Base-by-base conservation (phyloP, 2,329 filamentous ascomycete genomes). In the Phyllosticta citribraziliensis region DNA sequence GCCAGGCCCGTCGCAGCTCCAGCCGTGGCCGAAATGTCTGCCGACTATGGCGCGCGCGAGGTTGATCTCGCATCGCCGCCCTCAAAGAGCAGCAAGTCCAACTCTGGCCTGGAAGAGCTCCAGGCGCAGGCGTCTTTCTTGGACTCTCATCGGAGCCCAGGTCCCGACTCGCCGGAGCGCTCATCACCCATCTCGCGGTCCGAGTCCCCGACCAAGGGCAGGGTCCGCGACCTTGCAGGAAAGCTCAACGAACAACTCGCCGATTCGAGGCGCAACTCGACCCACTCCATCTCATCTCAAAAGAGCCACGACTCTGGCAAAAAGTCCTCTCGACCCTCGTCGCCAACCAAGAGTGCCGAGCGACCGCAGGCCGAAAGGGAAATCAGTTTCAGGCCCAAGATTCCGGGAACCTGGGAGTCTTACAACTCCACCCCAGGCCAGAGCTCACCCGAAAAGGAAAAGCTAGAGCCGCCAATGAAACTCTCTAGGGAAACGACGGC, bases 361-460 rank as follows among this genome's bases (percentile, higher is more conserved):
- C 67, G 72, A 52, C 74, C 74, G 17, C 30, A 63, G 22, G 66
- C 70, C 17, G 66, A 65, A 50, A 70, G 72, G 27, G 67, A 71
- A 55, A 67, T 68, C 52, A 79, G 77, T 63, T 83, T 82, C 65
- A 73, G 77, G 59, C 80, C 80, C 14, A 73, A 79, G 58, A 67
- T 82, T 33, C 80, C 80, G 50, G 80, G 80, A 22, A 78, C 77
- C 58, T 82, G 80, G 80, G 75, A 81, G 58, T 82, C 80, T 33
- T 79, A 74, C 63, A 73, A 74, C 2, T 75, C 76, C 6, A 76
- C 73, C 10, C 69, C 72, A 35, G 73, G 70, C 6, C 69, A 70
- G n/a, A 66, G 65, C 6, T 71, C 73, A 10, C 64, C 66, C 14
- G 65, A 63, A 17, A 68, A 70, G 20, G 61, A 64, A 40, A 72